Evolutionary conservation across 1,139 yeast species (phyloP), one percentile per base, ranked within the genome.

Genomic region (Geotrichum fermentans): DNA sequence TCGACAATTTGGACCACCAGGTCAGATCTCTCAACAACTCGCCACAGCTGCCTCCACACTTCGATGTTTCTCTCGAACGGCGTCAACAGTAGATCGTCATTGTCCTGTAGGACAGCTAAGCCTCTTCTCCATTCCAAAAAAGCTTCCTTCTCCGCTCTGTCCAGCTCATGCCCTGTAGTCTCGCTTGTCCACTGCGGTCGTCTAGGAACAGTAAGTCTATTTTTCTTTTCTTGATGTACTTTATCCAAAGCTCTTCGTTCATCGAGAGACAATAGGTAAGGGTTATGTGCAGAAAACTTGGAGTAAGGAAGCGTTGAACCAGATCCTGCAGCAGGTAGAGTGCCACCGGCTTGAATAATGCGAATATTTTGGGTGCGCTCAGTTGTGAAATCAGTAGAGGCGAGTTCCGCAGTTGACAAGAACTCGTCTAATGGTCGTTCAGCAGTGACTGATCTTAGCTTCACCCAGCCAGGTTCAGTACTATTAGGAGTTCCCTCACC

Each of bases 21-120:
- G 67, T 92, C 97, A 43, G 94, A 85, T 63, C 98, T 78, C 66
- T 94, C 99, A 16, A 90, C 88, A 46, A 94, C 99, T 70, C 99
- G 78, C 99, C 99, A 94, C 58, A 94, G 73, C 69, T 94, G 99
- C 65, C 94, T 82, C 99, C 99, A 94, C 53, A 94, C 97, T 72
- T 92, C 97, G 58, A 94, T 74, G 65, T 94, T 94, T 69, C 98
- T 79, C 71, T 94, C 99, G 64, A 92, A 94, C 1, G 99, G 99
- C 0, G 99, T 94, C 66, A 94, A 75, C 55, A 90, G 72, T 59
- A 94, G 73, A 64, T 92, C 96, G 38, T 75, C 79, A 55, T 75
- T 77, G 63, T 92, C 96, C 54, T 94, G 94, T 52, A 94, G 73
- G 40, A 76, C 69, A 0, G 98, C 98, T 55, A 94, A 74, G 41